Evolutionary conservation across 192 early-diverging fungal species (phyloP).

Genomic region (Backusella mclennaniae): DNA sequence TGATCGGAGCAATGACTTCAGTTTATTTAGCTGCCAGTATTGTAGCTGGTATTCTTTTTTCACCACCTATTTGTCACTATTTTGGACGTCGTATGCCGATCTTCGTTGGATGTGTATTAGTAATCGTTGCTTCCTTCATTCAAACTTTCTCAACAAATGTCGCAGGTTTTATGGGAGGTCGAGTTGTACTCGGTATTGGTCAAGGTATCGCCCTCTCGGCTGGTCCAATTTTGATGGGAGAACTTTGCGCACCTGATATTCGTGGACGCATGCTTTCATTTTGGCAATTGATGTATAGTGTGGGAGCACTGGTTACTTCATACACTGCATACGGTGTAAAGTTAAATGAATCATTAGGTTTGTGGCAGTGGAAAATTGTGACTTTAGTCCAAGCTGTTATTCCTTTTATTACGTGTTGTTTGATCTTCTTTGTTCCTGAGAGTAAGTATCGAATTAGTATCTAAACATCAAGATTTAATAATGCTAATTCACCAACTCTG

Average conservation of each 20-base stretch:
- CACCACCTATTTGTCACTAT: constrained; percentile 18
- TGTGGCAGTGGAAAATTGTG: constrained; percentile 23
- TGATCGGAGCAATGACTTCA: constrained; percentile 22
- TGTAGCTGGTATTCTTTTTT: constrained; percentile 18
- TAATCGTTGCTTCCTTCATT: constrained; percentile 18
- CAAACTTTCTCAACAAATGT: constrained; percentile 21
- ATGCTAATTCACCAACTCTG: background rate
- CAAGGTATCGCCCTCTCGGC: constrained; percentile 22
- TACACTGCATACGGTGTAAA: constrained; percentile 19
- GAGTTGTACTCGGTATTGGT: constrained; percentile 18
- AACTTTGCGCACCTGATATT: constrained; percentile 21
- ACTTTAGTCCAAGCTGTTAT: constrained; percentile 14
- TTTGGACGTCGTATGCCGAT: constrained; percentile 26
- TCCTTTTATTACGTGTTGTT: constrained; percentile 2
- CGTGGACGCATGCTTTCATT: constrained; percentile 30
- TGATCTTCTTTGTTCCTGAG: constrained; percentile 24
- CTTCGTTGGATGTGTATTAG: constrained; percentile 9
- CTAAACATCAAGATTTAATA: background rate
- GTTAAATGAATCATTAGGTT: background rate
- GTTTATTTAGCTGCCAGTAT: constrained; percentile 17
- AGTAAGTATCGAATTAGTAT: background rate
- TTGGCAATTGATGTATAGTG: constrained; percentile 25
- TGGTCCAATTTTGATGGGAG: constrained; percentile 22
- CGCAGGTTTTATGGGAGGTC: constrained; percentile 24
- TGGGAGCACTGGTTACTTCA: constrained; percentile 21